Percentiles rank a stretch among this genome's conserved stretches.
Conservation (phyloP, 116 monocot genomes). For the Phalaenopsis hybrid region DNA sequence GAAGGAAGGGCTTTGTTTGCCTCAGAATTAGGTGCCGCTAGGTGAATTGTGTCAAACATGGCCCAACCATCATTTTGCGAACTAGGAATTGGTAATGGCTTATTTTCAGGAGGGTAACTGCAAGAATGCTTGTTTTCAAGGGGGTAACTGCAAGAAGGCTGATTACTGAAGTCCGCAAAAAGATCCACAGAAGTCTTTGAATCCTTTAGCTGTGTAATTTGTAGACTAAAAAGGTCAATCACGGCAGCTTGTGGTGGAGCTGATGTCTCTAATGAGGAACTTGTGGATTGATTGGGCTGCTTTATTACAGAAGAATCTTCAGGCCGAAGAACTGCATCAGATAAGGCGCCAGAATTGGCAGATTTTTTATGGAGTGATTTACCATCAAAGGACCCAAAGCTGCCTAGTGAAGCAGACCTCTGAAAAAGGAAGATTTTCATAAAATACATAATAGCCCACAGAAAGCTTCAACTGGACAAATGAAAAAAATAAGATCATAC, state of each 20-base stretch:
- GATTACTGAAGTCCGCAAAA: conserved; percentile 36
- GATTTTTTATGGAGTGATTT: conserved; percentile 40
- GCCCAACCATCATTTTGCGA: conserved; percentile 70
- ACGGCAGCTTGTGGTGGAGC: conserved; percentile 12
- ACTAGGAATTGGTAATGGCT: conserved; percentile 2
- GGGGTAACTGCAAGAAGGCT: conserved; percentile 10
- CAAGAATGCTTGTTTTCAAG: too few relatives aligned
- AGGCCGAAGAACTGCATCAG: conserved; percentile 32
- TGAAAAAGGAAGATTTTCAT: conserved; percentile 21
- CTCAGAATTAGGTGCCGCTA: conserved; percentile 20
- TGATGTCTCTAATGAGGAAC: conserved; percentile 16
- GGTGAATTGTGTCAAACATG: conserved; percentile 61
- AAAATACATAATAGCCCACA: conserved; percentile 1
- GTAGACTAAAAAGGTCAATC: conserved; percentile 25
- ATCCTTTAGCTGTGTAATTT: conserved; percentile 17
- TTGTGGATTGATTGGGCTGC: conserved; percentile 7
- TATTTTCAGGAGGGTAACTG: not conserved
- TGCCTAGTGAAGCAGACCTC: conserved; percentile 69
- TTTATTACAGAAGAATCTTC: conserved; percentile 23
- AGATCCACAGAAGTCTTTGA: conserved; percentile 29
- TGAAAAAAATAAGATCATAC: too few relatives aligned
- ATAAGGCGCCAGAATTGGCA: conserved; percentile 34
- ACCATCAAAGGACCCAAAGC: conserved; percentile 54
- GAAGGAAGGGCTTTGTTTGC: conserved; percentile 10
- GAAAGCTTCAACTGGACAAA: too few relatives aligned